Conservation (phyloP, 148 eudicot genomes). For the Fagopyrum esculentum region DNA sequence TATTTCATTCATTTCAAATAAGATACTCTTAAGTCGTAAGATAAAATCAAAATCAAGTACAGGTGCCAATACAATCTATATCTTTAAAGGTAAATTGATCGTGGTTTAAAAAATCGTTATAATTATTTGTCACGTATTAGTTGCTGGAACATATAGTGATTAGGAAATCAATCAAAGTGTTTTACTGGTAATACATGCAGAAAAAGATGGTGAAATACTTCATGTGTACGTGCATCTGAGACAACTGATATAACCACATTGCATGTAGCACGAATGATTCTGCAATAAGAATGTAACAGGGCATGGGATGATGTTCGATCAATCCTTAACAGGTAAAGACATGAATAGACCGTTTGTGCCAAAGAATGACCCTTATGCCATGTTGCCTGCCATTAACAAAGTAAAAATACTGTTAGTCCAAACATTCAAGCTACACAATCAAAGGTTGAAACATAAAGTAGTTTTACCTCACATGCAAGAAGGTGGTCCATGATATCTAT, state of each 20-base stretch:
- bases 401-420: constrained; percentile 11
- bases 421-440: background rate
- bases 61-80: background rate
- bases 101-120: background rate
- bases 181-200: constrained; percentile 11
- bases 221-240: constrained; percentile 92
- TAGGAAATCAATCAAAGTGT: background rate
- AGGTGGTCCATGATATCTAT: constrained; percentile 94
- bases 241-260: constrained; percentile 83
- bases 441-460: constrained; percentile 8
- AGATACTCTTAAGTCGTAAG: background rate
- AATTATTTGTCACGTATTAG: background rate
- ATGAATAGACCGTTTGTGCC: constrained; percentile 90
- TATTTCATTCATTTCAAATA: background rate
- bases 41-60: background rate
- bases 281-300: constrained; percentile 74
- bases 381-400: constrained; percentile 75
- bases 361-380: constrained; percentile 99
- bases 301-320: constrained; percentile 83
- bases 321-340: constrained; percentile 80
- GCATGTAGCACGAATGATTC: constrained; percentile 74
- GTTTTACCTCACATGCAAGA: constrained; percentile 86
- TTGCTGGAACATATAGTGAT: background rate
- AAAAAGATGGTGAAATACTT: constrained; percentile 52
- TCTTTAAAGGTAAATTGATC: background rate